These are phyloP conservation scores for Penicillium paradoxum DNA, from an alignment of 495 filamentous ascomycete genomes.

Conservation along the genomic window DNA sequence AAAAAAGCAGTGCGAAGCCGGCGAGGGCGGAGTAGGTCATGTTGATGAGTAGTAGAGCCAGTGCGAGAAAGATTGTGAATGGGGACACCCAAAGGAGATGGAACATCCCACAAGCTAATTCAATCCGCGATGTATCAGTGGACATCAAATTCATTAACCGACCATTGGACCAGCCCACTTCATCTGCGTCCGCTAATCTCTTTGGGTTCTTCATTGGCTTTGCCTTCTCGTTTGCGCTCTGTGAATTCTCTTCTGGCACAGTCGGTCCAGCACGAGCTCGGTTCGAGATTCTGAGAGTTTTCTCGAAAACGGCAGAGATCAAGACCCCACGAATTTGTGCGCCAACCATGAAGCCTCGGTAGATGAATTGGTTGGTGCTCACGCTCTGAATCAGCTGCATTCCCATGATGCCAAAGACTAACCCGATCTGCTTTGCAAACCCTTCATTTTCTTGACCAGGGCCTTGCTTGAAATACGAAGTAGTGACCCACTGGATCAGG, in stretches of 20 bases:
- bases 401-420: conserved; percentile 66
- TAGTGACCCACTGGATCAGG: conserved; percentile 68
- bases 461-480: conserved; percentile 61
- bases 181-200: conserved; percentile 47
- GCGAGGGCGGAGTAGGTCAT: conserved; percentile 81
- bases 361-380: conserved; percentile 75
- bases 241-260: conserved; percentile 22
- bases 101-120: conserved; percentile 78
- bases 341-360: conserved; percentile 73
- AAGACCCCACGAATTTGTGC: conserved; percentile 69
- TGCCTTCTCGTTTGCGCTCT: conserved; percentile 10
- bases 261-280: conserved; percentile 70
- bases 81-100: conserved; percentile 87
- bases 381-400: conserved; percentile 74
- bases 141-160: conserved; percentile 88
- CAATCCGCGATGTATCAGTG: conserved; percentile 84
- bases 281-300: conserved; percentile 74
- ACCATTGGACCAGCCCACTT: conserved; percentile 86
- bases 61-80: conserved; percentile 66
- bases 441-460: not conserved
- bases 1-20: conserved; percentile 74
- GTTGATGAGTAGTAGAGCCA: conserved; percentile 76
- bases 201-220: conserved; percentile 34
- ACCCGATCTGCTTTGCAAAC: conserved; percentile 61
- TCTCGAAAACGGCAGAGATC: conserved; percentile 72